These are phyloP conservation scores for Asterophora lycoperdoides DNA, from an alignment of 768 basidiomycete genomes.

Conservation along the genomic window DNA sequence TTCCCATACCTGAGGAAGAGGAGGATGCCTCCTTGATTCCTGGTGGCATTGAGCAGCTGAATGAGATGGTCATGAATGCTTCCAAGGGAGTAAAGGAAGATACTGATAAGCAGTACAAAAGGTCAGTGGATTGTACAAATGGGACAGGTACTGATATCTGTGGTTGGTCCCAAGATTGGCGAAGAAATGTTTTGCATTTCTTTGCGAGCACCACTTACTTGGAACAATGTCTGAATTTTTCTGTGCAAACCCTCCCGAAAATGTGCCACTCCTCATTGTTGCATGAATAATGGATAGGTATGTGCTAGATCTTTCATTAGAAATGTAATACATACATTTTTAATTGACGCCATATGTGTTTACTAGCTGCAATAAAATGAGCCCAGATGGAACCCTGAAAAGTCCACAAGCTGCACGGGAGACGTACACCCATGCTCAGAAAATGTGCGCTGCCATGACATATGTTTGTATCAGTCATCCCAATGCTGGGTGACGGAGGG, in stretches of 20 bases:
- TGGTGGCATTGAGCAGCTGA: background rate
- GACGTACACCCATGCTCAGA: constrained; percentile 25
- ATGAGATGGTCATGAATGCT: constrained; percentile 6
- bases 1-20: background rate
- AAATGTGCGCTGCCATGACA: too few relatives aligned
- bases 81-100: constrained; percentile 29
- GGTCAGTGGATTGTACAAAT: constrained; percentile 14
- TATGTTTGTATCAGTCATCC: too few relatives aligned
- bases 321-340: background rate
- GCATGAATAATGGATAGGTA: constrained; percentile 27
- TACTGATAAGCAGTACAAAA: constrained; percentile 26
- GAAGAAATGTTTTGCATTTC: constrained; percentile 15
- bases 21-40: background rate
- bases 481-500: too few relatives aligned
- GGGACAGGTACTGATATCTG: background rate
- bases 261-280: constrained; percentile 21
- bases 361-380: constrained; percentile 24
- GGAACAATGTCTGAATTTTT: constrained; percentile 16
- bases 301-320: background rate
- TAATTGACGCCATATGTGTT: too few relatives aligned
- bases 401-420: background rate
- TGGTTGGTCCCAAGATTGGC: background rate
- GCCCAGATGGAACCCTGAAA: constrained; percentile 21
- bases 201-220: constrained; percentile 14
- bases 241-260: constrained; percentile 7